Evolutionary conservation across 2,329 filamentous ascomycete species (phyloP), one percentile per base, ranked within the genome.

Genomic region (Scedosporium apiospermum): DNA sequence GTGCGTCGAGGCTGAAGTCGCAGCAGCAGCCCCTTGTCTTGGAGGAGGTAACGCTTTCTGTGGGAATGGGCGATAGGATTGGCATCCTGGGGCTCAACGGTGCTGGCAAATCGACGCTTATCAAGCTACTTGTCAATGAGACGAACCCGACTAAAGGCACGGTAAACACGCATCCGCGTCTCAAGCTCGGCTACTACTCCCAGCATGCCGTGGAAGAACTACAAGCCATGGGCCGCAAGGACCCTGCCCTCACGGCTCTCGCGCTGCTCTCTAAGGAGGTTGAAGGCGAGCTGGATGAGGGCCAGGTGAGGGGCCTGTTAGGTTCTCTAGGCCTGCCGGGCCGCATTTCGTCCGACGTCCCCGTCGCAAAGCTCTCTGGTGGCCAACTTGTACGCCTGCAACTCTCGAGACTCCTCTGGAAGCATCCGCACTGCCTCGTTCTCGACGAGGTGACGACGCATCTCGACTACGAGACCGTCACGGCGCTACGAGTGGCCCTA

Each of bases 371-470:
- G 69, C 79, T 96, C 0, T 93, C 89, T 0, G 91, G 91, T 49
- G 91, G 91, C 0, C 91, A 96, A 73, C 82, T 91, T 23, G 88
- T 89, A 58, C 76, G 82, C 18, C 77, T 78, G 61, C 86, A 88
- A 64, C 76, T 93, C 59, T 88, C 88, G 1, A 81, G 84, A 58
- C 74, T 92, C n/a, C 75, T 93, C 42, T 88, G 86, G 80, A 77
- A 76, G 49, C 78, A 82, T 3, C 89, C 89, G 21, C 89, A 93
- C 66, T 82, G 90, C 63, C 79, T 93, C 2, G 80, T 93, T 5
- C 80, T 93, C 6, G 90, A 93, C 70, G 91, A 91, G 72, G 87
- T 91, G 26, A 95, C 90, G 6, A 93, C 91, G 1, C 91, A 96
- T 76, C 79, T 96, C 49, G 91, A 96, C 71, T 90, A 89, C 65